Percentiles rank a stretch among this genome's conserved stretches.
These are phyloP conservation scores for Tylopilus felleus DNA, from an alignment of 768 basidiomycete species.

Conservation along the genomic window DNA sequence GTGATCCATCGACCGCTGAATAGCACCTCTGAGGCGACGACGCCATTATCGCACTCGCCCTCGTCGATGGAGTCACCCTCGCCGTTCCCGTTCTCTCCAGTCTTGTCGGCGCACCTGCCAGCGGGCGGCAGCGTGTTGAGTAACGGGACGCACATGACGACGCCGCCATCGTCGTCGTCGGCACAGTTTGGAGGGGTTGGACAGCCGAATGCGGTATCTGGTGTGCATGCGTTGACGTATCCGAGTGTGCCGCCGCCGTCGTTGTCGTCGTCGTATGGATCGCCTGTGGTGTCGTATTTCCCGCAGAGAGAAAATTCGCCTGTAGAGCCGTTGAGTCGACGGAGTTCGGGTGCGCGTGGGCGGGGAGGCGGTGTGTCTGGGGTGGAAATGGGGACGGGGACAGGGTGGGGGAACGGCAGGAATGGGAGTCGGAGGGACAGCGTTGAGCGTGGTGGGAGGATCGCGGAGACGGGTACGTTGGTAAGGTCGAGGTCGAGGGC, in stretches of 20 bases:
- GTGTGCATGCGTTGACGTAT: constrained; percentile 57
- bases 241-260: constrained; percentile 84
- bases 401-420: constrained; percentile 11
- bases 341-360: constrained; percentile 44
- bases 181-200: constrained; percentile 6
- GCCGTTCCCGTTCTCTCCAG: constrained; percentile 65
- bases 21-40: constrained; percentile 48
- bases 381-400: background rate
- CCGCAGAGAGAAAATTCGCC: constrained; percentile 50
- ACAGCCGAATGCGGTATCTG: constrained; percentile 16
- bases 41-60: constrained; percentile 63
- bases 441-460: constrained; percentile 59
- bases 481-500: constrained; percentile 39
- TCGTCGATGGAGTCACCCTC: constrained; percentile 67
- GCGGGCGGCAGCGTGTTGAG: constrained; percentile 25
- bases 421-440: constrained; percentile 52
- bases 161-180: constrained; percentile 61
- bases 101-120: constrained; percentile 46
- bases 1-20: constrained; percentile 59
- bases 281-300: constrained; percentile 50
- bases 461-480: constrained; percentile 67
- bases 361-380: constrained; percentile 25
- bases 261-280: constrained; percentile 74
- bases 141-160: constrained; percentile 61
- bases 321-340: constrained; percentile 51